Conservation (phyloP, 2,329 filamentous ascomycete species). For the Lasiodiplodia theobromae region DNA sequence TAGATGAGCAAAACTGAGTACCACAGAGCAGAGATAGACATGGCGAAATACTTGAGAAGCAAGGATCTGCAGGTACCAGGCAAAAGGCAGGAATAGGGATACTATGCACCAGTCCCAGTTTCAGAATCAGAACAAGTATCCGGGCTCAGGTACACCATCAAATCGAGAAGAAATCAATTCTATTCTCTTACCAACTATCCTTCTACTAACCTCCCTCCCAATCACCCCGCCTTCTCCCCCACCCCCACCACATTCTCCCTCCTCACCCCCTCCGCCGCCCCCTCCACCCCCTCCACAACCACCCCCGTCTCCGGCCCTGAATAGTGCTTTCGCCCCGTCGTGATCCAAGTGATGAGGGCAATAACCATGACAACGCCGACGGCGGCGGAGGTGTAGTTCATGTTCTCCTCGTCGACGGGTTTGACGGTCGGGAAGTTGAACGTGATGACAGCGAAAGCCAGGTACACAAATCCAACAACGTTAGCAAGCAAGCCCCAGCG, state of each 20-base stretch:
- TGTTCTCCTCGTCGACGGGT: constrained; percentile 62
- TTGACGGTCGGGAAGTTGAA: constrained; percentile 62
- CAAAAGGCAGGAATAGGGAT: fast-evolving
- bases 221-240: neutral
- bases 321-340: constrained; percentile 58
- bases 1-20: no score
- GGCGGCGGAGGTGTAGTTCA: constrained; percentile 66
- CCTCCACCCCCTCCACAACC: neutral
- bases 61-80: no score
- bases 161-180: no score
- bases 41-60: no score
- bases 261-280: neutral
- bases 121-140: no score
- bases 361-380: constrained; percentile 62
- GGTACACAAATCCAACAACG: constrained; percentile 58
- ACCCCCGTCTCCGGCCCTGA: constrained; percentile 52
- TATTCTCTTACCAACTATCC: no score
- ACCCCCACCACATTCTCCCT: neutral
- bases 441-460: constrained; percentile 62
- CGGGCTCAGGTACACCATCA: no score
- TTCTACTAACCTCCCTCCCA: neutral
- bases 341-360: constrained; percentile 59
- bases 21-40: no score
- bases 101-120: no score
- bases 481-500: constrained; percentile 56